phyloP scores from a whole-genome alignment of 2,329 filamentous ascomycete species.

The Uncinocarpus reesii region DNA sequence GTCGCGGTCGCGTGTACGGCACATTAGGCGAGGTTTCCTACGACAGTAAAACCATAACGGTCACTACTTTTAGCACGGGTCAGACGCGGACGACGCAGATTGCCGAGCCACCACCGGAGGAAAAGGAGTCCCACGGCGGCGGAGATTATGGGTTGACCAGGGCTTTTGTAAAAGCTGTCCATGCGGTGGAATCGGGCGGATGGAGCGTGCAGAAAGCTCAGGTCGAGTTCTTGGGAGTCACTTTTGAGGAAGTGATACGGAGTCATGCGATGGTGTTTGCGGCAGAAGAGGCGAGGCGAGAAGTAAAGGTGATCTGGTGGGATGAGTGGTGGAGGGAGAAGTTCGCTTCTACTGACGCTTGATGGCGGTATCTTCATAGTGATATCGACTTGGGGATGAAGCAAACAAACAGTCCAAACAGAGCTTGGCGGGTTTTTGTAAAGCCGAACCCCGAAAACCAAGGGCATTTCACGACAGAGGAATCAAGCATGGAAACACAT shows the following conservation, averaged over 20 bases:
- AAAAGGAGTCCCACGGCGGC: constrained; percentile 55
- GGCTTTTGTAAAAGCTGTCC: constrained; percentile 73
- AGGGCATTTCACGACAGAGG: too few relatives aligned
- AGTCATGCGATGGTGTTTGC: constrained; percentile 92
- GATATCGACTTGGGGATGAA: too few relatives aligned
- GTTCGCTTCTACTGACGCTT: constrained; percentile 26
- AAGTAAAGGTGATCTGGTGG: constrained; percentile 64
- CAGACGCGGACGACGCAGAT: constrained; percentile 44
- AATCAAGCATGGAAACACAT: too few relatives aligned
- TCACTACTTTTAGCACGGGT: constrained; percentile 60
- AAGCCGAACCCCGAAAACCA: background rate
- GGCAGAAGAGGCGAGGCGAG: constrained; percentile 71
- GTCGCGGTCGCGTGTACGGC: constrained; percentile 77
- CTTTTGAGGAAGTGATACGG: constrained; percentile 72
- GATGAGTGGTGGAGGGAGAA: constrained; percentile 60
- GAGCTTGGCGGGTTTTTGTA: background rate
- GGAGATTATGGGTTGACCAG: constrained; percentile 69
- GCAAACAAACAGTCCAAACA: too few relatives aligned
- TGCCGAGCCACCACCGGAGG: constrained; percentile 50
- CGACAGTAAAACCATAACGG: constrained; percentile 63
- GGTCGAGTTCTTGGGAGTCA: constrained; percentile 64
- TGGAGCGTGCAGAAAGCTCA: constrained; percentile 63
- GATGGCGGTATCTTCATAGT: too few relatives aligned
- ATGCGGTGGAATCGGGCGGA: constrained; percentile 61
- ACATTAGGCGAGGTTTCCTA: constrained; percentile 76